A percentile compares a stretch with the other conserved stretches of the same genome.
Evolutionary conservation across 306 rosid genomes (phyloP).

Genomic region (Lablab purpureus): DNA sequence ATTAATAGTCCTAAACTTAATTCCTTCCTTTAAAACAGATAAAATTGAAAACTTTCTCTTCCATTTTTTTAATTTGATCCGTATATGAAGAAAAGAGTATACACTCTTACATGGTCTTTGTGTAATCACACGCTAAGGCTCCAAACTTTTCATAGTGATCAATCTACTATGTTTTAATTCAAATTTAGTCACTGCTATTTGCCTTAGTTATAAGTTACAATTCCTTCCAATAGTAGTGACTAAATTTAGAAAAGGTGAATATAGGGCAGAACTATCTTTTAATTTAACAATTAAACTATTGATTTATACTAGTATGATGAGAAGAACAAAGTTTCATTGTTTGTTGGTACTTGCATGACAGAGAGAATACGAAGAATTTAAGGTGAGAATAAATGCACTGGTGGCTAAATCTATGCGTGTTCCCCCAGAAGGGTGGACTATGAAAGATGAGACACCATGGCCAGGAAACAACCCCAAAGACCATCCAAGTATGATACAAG

Average conservation of each 20-base stretch:
- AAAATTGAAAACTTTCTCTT: not conserved
- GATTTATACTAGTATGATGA: not conserved
- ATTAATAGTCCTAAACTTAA: conserved; percentile 4
- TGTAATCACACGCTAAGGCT: not conserved
- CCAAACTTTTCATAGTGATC: not conserved
- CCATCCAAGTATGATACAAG: conserved; percentile 97
- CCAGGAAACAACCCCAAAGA: conserved; percentile 95
- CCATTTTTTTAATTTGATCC: not conserved
- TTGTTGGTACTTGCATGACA: conserved; percentile 51
- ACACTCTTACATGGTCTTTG: not conserved
- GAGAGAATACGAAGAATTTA: conserved; percentile 99
- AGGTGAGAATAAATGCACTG: conserved; percentile 91
- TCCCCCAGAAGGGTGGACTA: conserved; percentile 95
- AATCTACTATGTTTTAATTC: not conserved
- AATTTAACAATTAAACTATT: not conserved
- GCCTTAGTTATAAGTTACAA: too few species aligned
- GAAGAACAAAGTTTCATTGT: conserved; percentile 23
- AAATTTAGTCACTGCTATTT: too few species aligned
- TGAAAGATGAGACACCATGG: conserved; percentile 99
- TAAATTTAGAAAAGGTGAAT: not conserved
- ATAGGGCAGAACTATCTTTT: not conserved
- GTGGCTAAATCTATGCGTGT: conserved; percentile 84
- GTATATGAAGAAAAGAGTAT: not conserved
- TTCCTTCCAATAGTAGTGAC: not conserved
- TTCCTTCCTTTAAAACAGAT: conserved; percentile 13